Evolutionary conservation across 2,329 filamentous ascomycete genomes (phyloP).

Genomic region (Arthroderma sp.): DNA sequence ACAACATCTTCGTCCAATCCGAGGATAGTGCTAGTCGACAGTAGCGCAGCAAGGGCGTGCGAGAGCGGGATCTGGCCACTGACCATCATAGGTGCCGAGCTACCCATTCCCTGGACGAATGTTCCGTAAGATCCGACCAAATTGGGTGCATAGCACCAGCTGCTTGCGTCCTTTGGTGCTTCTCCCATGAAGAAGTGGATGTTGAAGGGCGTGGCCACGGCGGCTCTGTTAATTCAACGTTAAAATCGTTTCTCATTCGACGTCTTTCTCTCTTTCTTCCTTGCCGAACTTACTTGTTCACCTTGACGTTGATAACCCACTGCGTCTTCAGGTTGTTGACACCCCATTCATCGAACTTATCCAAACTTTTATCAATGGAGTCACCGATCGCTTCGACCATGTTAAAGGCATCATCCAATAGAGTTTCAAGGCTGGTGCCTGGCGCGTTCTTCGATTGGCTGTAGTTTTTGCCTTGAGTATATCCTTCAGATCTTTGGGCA

Average conservation of each 20-base stretch:
- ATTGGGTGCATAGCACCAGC: constrained; percentile 44
- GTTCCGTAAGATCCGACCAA: constrained; percentile 52
- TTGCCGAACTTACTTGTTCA: constrained; percentile 23
- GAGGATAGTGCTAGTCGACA: constrained; percentile 9
- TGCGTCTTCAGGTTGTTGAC: constrained; percentile 32
- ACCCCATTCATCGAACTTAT: constrained; percentile 14
- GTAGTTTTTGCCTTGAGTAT: background rate
- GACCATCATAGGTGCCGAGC: background rate
- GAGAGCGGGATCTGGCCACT: constrained; percentile 13
- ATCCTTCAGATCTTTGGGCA: constrained; percentile 12
- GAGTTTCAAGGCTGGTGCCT: constrained; percentile 15
- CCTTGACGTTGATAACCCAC: constrained; percentile 57
- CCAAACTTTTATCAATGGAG: constrained; percentile 12
- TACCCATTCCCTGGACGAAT: constrained; percentile 26
- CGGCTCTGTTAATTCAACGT: constrained; percentile 28
- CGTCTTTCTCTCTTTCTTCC: background rate
- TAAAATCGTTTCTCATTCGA: background rate
- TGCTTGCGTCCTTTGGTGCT: constrained; percentile 32
- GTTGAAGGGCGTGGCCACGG: constrained; percentile 49
- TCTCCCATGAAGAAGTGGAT: constrained; percentile 58
- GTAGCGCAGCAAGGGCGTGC: constrained; percentile 13
- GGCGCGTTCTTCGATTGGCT: background rate
- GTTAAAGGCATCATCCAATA: constrained; percentile 12
- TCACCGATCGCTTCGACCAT: constrained; percentile 11
- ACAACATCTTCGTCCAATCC: constrained; percentile 11